Conservation (phyloP, 2,329 filamentous ascomycete species). For the Aspergillus udagawae region DNA sequence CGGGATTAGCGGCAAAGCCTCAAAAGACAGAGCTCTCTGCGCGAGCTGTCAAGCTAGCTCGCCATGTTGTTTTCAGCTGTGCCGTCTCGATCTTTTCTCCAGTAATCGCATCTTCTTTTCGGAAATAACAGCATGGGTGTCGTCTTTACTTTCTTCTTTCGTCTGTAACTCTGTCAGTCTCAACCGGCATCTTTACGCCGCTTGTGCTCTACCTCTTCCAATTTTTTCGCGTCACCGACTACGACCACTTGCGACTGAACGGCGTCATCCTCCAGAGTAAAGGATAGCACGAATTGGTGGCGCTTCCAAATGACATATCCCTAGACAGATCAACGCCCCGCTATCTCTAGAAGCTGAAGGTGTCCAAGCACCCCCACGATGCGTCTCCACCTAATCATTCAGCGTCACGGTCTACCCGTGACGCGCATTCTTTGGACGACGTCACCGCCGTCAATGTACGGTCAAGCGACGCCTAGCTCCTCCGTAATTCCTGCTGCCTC, state of each 20-base stretch:
- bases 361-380: slow-evolving; percentile 40
- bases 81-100: not conserved
- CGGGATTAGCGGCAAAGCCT: slow-evolving; percentile 5
- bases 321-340: not conserved
- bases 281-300: not conserved
- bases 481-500: slow-evolving; percentile 23
- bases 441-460: slow-evolving; percentile 40
- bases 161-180: not conserved
- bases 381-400: slow-evolving; percentile 70
- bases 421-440: slow-evolving; percentile 69
- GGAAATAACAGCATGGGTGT: not conserved
- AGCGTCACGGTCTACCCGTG: slow-evolving; percentile 69
- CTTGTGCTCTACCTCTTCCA: not conserved
- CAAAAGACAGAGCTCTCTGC: not conserved
- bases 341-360: not conserved
- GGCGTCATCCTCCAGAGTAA: not conserved
- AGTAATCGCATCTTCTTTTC: not conserved
- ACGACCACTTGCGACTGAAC: not conserved
- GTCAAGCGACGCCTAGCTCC: slow-evolving; percentile 18
- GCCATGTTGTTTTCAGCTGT: not conserved
- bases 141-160: not conserved
- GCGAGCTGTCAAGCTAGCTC: not conserved
- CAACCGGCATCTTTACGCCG: not conserved
- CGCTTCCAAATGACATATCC: not conserved
- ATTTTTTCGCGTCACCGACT: not conserved